Evolutionary conservation across 768 basidiomycete species (phyloP).

Genomic region (Auricularia sp.): DNA sequence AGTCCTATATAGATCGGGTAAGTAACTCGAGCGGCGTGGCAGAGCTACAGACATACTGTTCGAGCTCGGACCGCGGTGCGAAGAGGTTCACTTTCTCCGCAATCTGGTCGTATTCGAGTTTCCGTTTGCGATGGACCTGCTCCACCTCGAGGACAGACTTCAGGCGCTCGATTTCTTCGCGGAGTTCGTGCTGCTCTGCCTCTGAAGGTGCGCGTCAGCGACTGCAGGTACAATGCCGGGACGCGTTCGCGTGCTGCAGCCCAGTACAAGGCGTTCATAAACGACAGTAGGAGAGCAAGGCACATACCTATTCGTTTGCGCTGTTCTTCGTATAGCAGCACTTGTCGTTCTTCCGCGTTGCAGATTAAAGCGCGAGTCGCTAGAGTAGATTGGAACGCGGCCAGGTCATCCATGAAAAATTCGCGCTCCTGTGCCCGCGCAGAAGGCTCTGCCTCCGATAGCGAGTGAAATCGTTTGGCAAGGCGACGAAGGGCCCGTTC

Average conservation of each 20-base stretch:
- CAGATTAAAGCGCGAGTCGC: conserved; percentile 77
- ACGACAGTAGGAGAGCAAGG: conserved; percentile 3
- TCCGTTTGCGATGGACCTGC: conserved; percentile 60
- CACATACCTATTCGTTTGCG: conserved; percentile 58
- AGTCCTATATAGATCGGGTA: conserved; percentile 32
- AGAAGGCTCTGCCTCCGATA: conserved; percentile 17
- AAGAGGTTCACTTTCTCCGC: conserved; percentile 75
- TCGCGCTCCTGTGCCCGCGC: conserved; percentile 39
- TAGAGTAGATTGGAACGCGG: conserved; percentile 61
- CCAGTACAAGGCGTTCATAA: background rate
- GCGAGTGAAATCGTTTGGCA: conserved; percentile 66
- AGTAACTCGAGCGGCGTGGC: background rate
- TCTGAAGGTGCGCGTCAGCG: conserved; percentile 29
- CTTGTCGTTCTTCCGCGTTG: conserved; percentile 77
- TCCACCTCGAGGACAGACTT: conserved; percentile 70
- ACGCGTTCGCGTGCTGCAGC: no score
- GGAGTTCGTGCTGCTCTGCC: conserved; percentile 56
- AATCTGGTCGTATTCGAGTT: conserved; percentile 80
- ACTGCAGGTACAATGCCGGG: no score
- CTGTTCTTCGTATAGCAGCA: conserved; percentile 72
- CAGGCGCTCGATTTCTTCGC: conserved; percentile 65
- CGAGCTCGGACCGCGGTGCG: conserved; percentile 65
- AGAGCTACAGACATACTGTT: conserved; percentile 41
- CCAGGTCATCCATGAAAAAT: conserved; percentile 67
- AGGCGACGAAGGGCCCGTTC: conserved; percentile 69